A percentile compares a stretch with the other conserved stretches of the same genome.
phyloP scores from a whole-genome alignment of 73 alveolate species.

The Uronychia binucleata region DNA sequence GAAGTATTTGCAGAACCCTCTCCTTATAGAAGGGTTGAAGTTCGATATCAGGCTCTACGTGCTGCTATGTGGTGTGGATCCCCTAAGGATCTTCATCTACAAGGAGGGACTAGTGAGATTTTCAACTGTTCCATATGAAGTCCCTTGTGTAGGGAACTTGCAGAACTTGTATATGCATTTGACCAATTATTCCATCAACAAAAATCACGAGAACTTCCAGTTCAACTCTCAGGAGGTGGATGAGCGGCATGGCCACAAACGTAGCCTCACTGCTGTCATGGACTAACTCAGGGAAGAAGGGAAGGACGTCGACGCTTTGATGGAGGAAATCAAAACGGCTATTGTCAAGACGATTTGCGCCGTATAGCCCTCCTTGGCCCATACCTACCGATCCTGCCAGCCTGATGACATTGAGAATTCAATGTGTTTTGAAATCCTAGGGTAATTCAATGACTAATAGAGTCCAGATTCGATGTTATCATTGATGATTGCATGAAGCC shows the following conservation, averaged over 20 bases:
- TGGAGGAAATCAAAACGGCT: slow-evolving; percentile 11
- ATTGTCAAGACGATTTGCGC: slow-evolving; percentile 12
- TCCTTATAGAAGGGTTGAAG: slow-evolving; percentile 85
- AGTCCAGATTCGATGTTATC: slow-evolving; percentile 18
- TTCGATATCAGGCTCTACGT: slow-evolving; percentile 89
- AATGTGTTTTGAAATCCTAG: slow-evolving; percentile 33
- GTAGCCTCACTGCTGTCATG: slow-evolving; percentile 6
- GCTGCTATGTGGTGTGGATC: slow-evolving; percentile 62
- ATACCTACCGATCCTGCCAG: slow-evolving; percentile 24
- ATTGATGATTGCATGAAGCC: slow-evolving; percentile 25
- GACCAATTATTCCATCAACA: slow-evolving; percentile 45
- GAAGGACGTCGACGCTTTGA: neutral
- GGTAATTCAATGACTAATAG: slow-evolving; percentile 6
- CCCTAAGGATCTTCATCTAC: slow-evolving; percentile 47
- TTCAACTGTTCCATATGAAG: slow-evolving; percentile 50
- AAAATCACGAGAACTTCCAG: slow-evolving; percentile 13
- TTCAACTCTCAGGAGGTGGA: slow-evolving; percentile 37
- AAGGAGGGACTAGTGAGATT: slow-evolving; percentile 71
- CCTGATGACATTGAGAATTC: slow-evolving; percentile 11
- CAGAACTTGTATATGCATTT: slow-evolving; percentile 28
- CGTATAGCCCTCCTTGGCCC: slow-evolving; percentile 10
- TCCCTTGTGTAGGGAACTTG: slow-evolving; percentile 2
- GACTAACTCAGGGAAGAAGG: slow-evolving; percentile 17
- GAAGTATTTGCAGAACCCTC: slow-evolving; percentile 78
- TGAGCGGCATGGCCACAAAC: slow-evolving; percentile 51